Base-by-base conservation (phyloP, 2,329 filamentous ascomycete genomes). In the Fusarium albosuccineum region DNA sequence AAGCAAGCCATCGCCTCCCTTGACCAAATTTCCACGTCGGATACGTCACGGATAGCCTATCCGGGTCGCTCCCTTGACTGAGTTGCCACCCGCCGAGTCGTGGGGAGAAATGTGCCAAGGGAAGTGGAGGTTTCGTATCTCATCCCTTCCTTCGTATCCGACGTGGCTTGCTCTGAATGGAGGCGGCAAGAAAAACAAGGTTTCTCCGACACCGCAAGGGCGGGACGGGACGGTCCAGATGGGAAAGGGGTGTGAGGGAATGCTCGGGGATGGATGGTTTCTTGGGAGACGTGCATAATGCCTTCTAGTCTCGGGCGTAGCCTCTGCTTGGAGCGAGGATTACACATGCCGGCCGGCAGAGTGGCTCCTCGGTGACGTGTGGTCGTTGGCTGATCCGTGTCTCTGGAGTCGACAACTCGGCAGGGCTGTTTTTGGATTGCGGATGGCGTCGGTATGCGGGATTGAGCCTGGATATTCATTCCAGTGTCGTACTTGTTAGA, bases 171-270 rank as follows among this genome's bases (percentile, higher is more conserved):
- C 34, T 49, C 39, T 40, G 48, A 51, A 68, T 55, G 51, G 30
- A 53, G 39, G 40, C 6, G 45, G 45, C 13, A 17, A 36, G 34
- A 36, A 45, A 17, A 40, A 39, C 49, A 57, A 53, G 34, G 29
- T 62, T 52, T 49, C 41, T 37, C 30, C 11, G 11, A 14, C 27
- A 44, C 36, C 51, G n/a, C 26, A 68, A 55, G 22, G 50, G 46
- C 58, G 66, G 66, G 44, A 69, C 66, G 58, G 66, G 58, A 64
- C 66, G 66, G 44, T 57, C 58, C 62, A 60, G 51, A 29, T 17
- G 34, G 33, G 8, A 45, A 17, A 36, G 50, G 40, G 64, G 49
- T 55, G 45, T 39, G 54, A 46, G 34, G 36, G 34, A 29, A 60
- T 45, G 40, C 27, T 30, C 26, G 30, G 30, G 30, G 30, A 33